Base-by-base conservation (phyloP, 306 rosid genomes). In the Medicago ruthenica region DNA sequence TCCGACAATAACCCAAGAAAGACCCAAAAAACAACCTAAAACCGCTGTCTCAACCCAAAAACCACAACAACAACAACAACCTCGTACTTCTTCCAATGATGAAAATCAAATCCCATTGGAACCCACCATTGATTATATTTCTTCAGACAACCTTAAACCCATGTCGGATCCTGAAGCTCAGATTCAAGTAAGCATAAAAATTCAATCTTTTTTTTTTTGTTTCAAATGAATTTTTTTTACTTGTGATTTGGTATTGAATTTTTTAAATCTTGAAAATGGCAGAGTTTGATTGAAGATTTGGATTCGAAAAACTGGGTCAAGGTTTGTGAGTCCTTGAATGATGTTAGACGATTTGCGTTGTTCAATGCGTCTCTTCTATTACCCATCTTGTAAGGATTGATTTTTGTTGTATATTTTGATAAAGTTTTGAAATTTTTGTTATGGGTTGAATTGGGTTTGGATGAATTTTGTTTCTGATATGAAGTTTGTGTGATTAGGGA, bases 1-100 rank as follows among this genome's bases (percentile, higher is more conserved):
- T 42, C 97, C 97, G 17, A 76, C 59, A 31, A 79, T 42, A 22
- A 73, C 91, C 10, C 84, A 87, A 9, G 90, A 92, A 34, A 80
- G 97, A 75, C 96, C 92, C 76, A 94, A 76, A 65, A 94, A 94
- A 79, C 96, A 83, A 78, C 83, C 92, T 36, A 92, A 89, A 61
- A 82, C 86, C 45, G 75, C 82, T 75, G 73, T 68, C 75, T 74
- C 90, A 1, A 53, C 81, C 60, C 83, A 27, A 31, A 92, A 90
- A 6, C 91, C 78, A 7, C 91, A 79, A 62, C 40, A 90, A 6
- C 91, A 78, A 7, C 91, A 79, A 62, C 40, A 80, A 15, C 87
- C 78, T 39, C 74, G 62, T 50, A 51, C 68, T 14, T 31, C 22
- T 53, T 20, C 51, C 2, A 87, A 86, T 67, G 91, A 84, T 57